A percentile compares a stretch with the other conserved stretches of the same genome.
Evolutionary conservation across 257 asterid genomes (phyloP).

Genomic region (Osmanthus fragrans): DNA sequence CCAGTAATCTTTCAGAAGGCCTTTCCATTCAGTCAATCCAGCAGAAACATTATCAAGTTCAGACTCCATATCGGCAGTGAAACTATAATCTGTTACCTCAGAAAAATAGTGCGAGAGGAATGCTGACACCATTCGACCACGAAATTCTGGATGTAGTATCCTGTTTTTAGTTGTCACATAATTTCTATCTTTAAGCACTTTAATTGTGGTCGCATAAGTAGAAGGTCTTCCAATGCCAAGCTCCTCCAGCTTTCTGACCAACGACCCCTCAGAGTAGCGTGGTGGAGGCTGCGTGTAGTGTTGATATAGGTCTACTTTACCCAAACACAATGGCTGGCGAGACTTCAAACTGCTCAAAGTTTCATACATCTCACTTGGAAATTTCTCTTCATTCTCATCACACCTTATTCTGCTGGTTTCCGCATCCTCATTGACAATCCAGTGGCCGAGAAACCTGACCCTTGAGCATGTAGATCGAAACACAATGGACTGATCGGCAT

Average conservation of each 20-base stretch:
- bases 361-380: constrained; percentile 40
- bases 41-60: constrained; percentile 96
- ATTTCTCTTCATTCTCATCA: constrained; percentile 42
- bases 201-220: constrained; percentile 83
- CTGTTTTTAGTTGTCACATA: constrained; percentile 63
- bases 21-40: constrained; percentile 95
- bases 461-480: constrained; percentile 72
- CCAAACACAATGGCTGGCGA: constrained; percentile 53
- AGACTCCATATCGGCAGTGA: constrained; percentile 98
- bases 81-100: constrained; percentile 89
- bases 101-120: constrained; percentile 80
- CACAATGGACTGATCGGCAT: constrained; percentile 52
- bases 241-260: constrained; percentile 89
- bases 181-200: constrained; percentile 84
- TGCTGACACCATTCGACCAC: constrained; percentile 97
- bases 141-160: constrained; percentile 76
- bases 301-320: constrained; percentile 57
- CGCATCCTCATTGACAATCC: constrained; percentile 63
- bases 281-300: constrained; percentile 81
- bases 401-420: constrained; percentile 43
- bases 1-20: constrained; percentile 93
- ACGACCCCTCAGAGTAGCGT: constrained; percentile 78
- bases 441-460: constrained; percentile 66
- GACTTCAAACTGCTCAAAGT: constrained; percentile 53
- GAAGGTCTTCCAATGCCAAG: constrained; percentile 99